A percentile compares a stretch with the other conserved stretches of the same genome.
Conservation (phyloP, 1,139 yeast genomes). For the Protomyces gravidus region DNA sequence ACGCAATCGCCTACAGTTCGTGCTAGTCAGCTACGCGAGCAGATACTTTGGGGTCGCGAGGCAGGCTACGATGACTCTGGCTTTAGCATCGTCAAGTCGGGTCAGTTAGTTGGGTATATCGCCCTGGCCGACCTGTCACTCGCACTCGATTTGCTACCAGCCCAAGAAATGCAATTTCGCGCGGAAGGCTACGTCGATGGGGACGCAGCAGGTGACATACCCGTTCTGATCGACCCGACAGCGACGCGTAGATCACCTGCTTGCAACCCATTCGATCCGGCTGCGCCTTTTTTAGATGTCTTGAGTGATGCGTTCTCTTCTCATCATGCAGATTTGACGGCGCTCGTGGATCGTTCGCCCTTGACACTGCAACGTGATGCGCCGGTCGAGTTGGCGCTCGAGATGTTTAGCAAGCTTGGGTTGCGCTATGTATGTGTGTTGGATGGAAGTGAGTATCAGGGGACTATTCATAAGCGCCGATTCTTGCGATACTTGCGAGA, state of each 20-base stretch:
- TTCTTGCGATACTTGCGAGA: constrained; percentile 13
- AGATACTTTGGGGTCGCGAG: constrained; percentile 3
- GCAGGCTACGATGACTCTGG: constrained; percentile 23
- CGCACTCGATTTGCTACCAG: constrained; percentile 18
- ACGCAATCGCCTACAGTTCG: not conserved
- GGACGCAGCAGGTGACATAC: not conserved
- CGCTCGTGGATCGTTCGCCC: constrained; percentile 22
- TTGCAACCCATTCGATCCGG: not conserved
- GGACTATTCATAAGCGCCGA: constrained; percentile 18
- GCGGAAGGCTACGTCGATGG: not conserved
- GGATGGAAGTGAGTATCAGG: constrained; percentile 20
- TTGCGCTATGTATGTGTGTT: constrained; percentile 27
- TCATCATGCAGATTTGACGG: not conserved
- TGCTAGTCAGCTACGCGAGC: not conserved
- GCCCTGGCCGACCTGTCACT: constrained; percentile 23
- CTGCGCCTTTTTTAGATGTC: constrained; percentile 1
- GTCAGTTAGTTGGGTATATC: constrained; percentile 27
- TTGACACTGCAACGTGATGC: constrained; percentile 29
- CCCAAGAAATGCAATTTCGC: not conserved
- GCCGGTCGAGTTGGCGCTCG: constrained; percentile 30
- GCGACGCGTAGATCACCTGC: not conserved
- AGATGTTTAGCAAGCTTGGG: constrained; percentile 30
- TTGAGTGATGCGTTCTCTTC: not conserved
- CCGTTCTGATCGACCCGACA: constrained; percentile 1
- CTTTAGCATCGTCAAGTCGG: constrained; percentile 19